These are phyloP conservation scores for Salix arbutifolia DNA, from an alignment of 345 rosid genomes.

Conservation along the genomic window DNA sequence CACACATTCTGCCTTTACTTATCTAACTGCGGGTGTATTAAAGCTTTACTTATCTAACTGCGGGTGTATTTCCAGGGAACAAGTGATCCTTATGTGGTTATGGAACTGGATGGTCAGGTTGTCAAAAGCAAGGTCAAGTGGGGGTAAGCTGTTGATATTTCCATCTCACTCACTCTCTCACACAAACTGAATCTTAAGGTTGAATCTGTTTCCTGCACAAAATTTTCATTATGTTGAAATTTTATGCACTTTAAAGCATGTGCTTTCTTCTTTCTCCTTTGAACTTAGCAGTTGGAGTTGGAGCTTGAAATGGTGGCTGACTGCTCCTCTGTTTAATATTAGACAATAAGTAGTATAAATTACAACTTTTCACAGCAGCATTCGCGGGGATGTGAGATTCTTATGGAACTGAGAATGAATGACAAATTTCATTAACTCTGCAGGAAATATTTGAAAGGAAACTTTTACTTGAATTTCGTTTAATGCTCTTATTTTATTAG, in stretches of 20 bases:
- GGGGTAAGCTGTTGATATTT: conserved; percentile 46
- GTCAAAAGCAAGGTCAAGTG: conserved; percentile 74
- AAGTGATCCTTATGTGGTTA: conserved; percentile 78
- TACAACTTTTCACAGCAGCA: background rate
- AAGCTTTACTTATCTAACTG: background rate
- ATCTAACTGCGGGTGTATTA: too few species aligned
- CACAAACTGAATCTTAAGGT: background rate
- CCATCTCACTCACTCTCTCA: background rate
- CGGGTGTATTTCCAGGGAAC: conserved; percentile 56
- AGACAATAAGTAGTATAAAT: background rate
- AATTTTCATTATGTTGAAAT: background rate
- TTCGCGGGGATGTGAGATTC: background rate
- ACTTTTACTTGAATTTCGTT: background rate
- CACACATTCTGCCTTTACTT: background rate
- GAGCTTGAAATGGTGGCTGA: background rate
- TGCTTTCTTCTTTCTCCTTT: background rate
- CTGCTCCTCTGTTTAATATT: background rate
- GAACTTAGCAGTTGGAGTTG: background rate
- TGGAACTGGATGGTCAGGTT: conserved; percentile 86
- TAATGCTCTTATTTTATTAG: background rate
- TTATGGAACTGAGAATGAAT: background rate
- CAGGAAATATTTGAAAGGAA: background rate
- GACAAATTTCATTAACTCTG: background rate
- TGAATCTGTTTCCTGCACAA: background rate
- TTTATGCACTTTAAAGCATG: background rate